Conservation (phyloP, 2,329 filamentous ascomycete species). For the Arthroderma uncinatum region DNA sequence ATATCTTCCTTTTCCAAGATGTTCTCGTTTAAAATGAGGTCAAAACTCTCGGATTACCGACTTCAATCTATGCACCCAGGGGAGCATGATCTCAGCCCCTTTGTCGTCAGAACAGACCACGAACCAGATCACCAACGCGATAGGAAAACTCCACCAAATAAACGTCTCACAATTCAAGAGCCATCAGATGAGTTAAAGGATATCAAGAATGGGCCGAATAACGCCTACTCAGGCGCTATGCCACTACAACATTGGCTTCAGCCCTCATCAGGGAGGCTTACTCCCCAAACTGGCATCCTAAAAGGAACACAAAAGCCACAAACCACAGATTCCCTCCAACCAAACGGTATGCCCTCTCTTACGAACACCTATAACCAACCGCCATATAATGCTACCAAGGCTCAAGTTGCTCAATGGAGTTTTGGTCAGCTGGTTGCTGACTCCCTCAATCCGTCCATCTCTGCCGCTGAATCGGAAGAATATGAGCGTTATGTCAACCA, state of each 20-base stretch:
- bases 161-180: constrained; percentile 59
- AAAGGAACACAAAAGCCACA: constrained; percentile 16
- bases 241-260: constrained; percentile 20
- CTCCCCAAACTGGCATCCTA: constrained; percentile 24
- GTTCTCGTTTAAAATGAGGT: constrained; percentile 86
- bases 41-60: constrained; percentile 71
- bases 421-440: constrained; percentile 66
- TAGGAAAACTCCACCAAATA: constrained; percentile 46
- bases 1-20: constrained; percentile 85
- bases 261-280: constrained; percentile 20
- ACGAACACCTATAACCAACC: not conserved
- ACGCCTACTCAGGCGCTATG: constrained; percentile 16
- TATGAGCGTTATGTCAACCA: constrained; percentile 84
- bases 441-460: constrained; percentile 75
- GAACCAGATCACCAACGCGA: constrained; percentile 47
- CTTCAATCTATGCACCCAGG: constrained; percentile 57
- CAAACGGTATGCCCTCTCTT: not conserved
- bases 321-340: not conserved
- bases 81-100: constrained; percentile 76
- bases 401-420: constrained; percentile 61
- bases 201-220: constrained; percentile 21
- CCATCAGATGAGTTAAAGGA: constrained; percentile 40
- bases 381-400: constrained; percentile 52
- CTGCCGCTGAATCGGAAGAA: constrained; percentile 63
- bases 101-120: constrained; percentile 56